Conservation (phyloP, 495 filamentous ascomycete species). For the Talaromyces stipitatus region DNA sequence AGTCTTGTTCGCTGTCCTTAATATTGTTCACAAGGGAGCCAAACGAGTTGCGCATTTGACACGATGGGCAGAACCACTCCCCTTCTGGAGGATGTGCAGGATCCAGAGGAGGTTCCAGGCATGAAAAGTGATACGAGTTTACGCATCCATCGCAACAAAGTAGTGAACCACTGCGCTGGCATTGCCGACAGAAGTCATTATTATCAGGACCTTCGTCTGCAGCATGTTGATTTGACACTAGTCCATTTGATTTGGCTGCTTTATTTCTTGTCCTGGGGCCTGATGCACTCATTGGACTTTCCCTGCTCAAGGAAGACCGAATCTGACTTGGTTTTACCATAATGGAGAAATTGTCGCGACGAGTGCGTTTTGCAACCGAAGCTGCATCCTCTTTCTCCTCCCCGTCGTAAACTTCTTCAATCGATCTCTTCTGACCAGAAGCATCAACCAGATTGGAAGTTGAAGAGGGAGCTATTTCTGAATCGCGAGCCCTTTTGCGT, state of each 20-base stretch:
- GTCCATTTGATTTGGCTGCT: constrained; percentile 7
- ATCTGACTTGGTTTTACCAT: constrained; percentile 17
- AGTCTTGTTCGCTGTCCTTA: constrained; percentile 63
- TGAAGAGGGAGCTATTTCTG: constrained; percentile 1
- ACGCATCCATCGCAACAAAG: constrained; percentile 90
- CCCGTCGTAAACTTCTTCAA: constrained; percentile 10
- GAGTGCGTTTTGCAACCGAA: constrained; percentile 19
- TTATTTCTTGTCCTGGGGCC: constrained; percentile 8
- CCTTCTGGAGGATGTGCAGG: constrained; percentile 55
- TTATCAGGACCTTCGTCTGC: constrained; percentile 45
- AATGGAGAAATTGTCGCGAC: constrained; percentile 15
- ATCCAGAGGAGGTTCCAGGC: constrained; percentile 70
- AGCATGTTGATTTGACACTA: neutral
- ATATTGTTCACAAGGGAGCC: constrained; percentile 49
- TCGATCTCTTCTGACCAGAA: constrained; percentile 5
- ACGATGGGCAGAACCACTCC: constrained; percentile 80
- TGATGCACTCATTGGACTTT: neutral
- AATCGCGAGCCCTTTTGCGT: constrained; percentile 3
- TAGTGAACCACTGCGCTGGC: constrained; percentile 71
- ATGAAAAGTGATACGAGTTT: constrained; percentile 79
- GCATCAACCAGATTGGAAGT: constrained; percentile 4
- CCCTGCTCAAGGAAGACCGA: constrained; percentile 15
- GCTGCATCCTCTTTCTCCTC: constrained; percentile 5
- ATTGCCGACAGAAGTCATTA: constrained; percentile 79
- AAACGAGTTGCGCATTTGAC: constrained; percentile 51